Evolutionary conservation across 371 early-diverging fungal species (phyloP).

Genomic region (Mucor indicus): DNA sequence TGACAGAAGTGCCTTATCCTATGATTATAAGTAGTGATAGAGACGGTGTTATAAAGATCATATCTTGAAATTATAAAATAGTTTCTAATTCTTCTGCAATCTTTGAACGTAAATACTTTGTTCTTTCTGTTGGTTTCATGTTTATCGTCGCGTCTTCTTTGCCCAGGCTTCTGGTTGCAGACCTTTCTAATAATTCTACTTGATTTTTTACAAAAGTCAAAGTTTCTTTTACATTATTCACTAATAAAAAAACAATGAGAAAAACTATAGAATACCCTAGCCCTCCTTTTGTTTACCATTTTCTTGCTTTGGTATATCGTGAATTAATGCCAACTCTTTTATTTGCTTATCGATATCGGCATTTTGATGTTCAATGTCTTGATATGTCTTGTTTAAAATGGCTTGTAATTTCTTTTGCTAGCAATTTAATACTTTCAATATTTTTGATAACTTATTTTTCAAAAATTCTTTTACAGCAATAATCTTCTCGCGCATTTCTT

Average conservation of each 20-base stretch:
- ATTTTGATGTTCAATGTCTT: background rate
- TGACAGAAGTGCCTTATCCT: conserved; percentile 75
- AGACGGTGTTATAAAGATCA: conserved; percentile 80
- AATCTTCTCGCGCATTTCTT: background rate
- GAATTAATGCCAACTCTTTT: background rate
- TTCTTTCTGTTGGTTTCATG: background rate
- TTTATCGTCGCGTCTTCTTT: background rate
- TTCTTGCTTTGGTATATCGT: background rate
- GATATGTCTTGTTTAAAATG: background rate
- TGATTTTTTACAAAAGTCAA: background rate
- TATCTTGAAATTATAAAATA: conserved; percentile 29
- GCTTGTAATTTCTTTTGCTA: conserved; percentile 3
- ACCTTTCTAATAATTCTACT: no score
- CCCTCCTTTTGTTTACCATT: conserved; percentile 1
- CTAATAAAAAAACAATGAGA: background rate
- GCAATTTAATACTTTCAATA: background rate
- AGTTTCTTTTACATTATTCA: background rate
- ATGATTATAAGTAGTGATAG: conserved; percentile 78
- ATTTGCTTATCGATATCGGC: background rate
- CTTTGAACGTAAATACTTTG: no score
- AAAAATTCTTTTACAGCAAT: conserved; percentile 2
- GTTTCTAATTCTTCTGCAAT: background rate
- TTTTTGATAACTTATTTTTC: no score
- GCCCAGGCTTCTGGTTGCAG: background rate
- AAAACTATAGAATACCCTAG: no score